These are phyloP conservation scores for Yamadazyma atlantica DNA, from an alignment of 1,139 yeast genomes.

Conservation along the genomic window DNA sequence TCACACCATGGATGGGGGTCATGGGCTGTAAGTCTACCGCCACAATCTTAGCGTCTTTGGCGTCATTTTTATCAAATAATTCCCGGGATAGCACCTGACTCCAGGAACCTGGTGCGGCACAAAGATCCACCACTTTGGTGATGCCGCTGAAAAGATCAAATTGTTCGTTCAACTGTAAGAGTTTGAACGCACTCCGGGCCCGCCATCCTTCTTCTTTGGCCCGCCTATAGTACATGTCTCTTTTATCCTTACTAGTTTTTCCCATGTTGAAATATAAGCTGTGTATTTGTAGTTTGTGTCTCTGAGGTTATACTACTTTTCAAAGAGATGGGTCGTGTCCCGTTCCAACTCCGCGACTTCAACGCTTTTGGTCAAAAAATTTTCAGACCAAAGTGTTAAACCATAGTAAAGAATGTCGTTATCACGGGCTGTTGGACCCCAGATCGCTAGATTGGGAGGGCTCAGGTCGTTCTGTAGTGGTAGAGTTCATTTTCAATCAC, in stretches of 20 bases:
- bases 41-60: conserved; percentile 66
- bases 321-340: not conserved
- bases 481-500: not conserved
- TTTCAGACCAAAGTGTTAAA: not conserved
- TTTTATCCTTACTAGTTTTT: conserved; percentile 89
- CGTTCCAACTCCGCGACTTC: not conserved
- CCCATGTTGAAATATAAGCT: conserved; percentile 76
- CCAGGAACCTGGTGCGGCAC: conserved; percentile 99
- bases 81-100: conserved; percentile 88
- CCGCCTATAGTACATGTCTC: conserved; percentile 85
- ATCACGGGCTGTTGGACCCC: not conserved
- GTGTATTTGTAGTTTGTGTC: not conserved
- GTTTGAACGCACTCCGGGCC: conserved; percentile 93
- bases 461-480: not conserved
- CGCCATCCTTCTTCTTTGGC: conserved; percentile 98
- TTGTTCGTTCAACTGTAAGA: conserved; percentile 85
- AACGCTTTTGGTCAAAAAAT: not conserved
- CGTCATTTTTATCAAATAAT: conserved; percentile 42
- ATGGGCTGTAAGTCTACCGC: conserved; percentile 97
- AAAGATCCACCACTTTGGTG: conserved; percentile 84
- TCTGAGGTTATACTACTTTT: not conserved
- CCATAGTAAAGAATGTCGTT: not conserved
- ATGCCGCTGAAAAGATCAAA: conserved; percentile 77
- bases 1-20: conserved; percentile 90
- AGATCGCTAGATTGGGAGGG: not conserved